These are phyloP conservation scores for Ceratocystiopsis sp. DNA, from an alignment of 2,329 filamentous ascomycete genomes.

Conservation along the genomic window DNA sequence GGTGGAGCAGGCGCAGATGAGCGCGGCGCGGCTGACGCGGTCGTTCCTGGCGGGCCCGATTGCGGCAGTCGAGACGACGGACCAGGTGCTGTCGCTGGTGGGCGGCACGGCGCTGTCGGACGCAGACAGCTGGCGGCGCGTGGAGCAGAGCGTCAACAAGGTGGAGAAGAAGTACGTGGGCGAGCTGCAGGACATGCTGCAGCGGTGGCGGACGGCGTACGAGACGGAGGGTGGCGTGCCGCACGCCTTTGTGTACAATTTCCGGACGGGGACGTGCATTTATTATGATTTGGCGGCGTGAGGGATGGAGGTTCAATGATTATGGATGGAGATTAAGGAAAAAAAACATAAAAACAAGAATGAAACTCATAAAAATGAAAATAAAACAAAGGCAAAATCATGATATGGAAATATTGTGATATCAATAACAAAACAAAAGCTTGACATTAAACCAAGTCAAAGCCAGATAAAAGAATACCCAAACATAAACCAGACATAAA, in stretches of 20 bases:
- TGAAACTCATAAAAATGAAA: too few species aligned
- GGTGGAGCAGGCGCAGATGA: slow-evolving; percentile 56
- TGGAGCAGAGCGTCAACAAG: slow-evolving; percentile 61
- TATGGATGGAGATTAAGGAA: too few species aligned
- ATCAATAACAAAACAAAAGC: too few species aligned
- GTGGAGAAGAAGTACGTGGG: slow-evolving; percentile 67
- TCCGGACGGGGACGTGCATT: slow-evolving; percentile 65
- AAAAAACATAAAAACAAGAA: too few species aligned
- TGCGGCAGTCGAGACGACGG: slow-evolving; percentile 73
- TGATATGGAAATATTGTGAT: too few species aligned
- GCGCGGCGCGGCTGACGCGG: slow-evolving; percentile 44
- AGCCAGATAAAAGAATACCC: too few species aligned
- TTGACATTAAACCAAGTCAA: too few species aligned
- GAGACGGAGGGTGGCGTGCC: slow-evolving; percentile 31
- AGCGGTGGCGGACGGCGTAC: slow-evolving; percentile 42
- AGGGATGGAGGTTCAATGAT: neutral
- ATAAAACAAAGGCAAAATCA: too few species aligned
- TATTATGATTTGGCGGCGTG: slow-evolving; percentile 61
- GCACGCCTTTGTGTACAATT: slow-evolving; percentile 84
- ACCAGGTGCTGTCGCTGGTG: slow-evolving; percentile 64
- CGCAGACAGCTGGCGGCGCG: slow-evolving; percentile 63
- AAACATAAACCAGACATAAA: too few species aligned
- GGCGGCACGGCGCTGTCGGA: slow-evolving; percentile 60
- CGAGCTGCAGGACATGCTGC: slow-evolving; percentile 65
- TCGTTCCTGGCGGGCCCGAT: slow-evolving; percentile 64